phyloP scores from a whole-genome alignment of 2,329 filamentous ascomycete genomes.

The Apiospora phragmitis region DNA sequence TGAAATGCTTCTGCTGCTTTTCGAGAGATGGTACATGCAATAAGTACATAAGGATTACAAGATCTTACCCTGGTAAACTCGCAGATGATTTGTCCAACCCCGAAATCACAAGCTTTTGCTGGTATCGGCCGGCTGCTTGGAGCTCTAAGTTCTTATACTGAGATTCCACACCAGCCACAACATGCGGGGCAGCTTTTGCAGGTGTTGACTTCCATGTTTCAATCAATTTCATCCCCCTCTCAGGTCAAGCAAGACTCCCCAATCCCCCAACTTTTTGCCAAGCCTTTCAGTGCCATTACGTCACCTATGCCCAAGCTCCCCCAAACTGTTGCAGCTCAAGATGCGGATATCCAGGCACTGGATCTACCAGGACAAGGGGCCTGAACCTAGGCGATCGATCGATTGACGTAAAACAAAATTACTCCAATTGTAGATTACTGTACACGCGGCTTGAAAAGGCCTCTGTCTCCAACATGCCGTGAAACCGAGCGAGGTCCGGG shows the following conservation, averaged over 20 bases:
- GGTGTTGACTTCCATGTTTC: not conserved
- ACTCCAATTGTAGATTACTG: not conserved
- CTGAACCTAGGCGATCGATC: not conserved
- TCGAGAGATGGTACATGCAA: not conserved
- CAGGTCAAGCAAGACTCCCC: not conserved
- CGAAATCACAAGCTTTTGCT: not conserved
- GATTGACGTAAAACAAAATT: not conserved
- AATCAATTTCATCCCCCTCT: not conserved
- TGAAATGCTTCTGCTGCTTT: not conserved
- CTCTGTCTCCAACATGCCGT: not conserved
- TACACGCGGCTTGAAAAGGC: not conserved
- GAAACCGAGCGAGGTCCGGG: constrained; percentile 2
- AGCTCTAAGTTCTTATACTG: not conserved
- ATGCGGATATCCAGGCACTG: not conserved
- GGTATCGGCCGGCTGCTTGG: not conserved
- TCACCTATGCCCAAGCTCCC: not conserved
- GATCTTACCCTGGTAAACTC: not conserved
- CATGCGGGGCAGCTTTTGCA: not conserved
- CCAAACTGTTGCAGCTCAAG: not conserved
- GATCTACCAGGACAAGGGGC: not conserved
- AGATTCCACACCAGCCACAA: not conserved
- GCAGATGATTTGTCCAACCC: not conserved
- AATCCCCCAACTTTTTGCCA: not conserved
- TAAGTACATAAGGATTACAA: not conserved
- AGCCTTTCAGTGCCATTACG: not conserved